Evolutionary conservation across 495 filamentous ascomycete genomes (phyloP), one percentile per base, ranked within the genome.

Genomic region (Penicillium turbatum): DNA sequence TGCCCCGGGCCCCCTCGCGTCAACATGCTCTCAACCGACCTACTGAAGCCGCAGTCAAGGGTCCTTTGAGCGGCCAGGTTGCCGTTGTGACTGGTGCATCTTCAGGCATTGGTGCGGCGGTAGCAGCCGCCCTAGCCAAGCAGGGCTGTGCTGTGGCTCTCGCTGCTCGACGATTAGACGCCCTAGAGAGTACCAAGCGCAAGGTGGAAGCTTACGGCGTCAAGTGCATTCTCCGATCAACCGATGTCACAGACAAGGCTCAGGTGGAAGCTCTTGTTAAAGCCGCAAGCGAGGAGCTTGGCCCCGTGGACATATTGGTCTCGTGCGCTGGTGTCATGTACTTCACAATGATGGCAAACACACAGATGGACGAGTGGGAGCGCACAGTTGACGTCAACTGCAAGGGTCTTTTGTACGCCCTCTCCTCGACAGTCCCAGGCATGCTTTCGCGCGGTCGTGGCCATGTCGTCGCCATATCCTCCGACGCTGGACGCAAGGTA

Each of bases 291-390:
- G 70, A 77, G 6, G 63, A 79, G 54, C 80, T 86, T 5, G 85
- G 85, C 0, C 78, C 82, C 1, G 73, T 86, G 30, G 84, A 88
- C 53, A 84, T 86, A 45, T 69, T 88, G 8, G 78, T 88, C 26
- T 76, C 78, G n/a, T 85, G 82, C 64, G 83, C 85, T 0, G 85
- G 84, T 12, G 85, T 88, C 50, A 88, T 88, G 85, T 88, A 88
- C 66, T 88, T 81, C 67, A 86, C 83, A 13, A 81, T 87, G 79
- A 87, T 88, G 84, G 77, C 81, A 4, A 86, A 88, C 60, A 72
- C 66, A 21, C 73, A 84, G 51, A 77, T 62, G 6, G 82, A 85
- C 5, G 79, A 88, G 51, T 88, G 85, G 84, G 82, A 87, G 48
- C 80, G 80, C 35, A 87, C 83, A 2, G 82, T 86, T 15, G 84